A percentile compares a stretch with the other conserved stretches of the same genome.
phyloP scores from a whole-genome alignment of 2,329 filamentous ascomycete genomes.

The Clonostachys chloroleuca region DNA sequence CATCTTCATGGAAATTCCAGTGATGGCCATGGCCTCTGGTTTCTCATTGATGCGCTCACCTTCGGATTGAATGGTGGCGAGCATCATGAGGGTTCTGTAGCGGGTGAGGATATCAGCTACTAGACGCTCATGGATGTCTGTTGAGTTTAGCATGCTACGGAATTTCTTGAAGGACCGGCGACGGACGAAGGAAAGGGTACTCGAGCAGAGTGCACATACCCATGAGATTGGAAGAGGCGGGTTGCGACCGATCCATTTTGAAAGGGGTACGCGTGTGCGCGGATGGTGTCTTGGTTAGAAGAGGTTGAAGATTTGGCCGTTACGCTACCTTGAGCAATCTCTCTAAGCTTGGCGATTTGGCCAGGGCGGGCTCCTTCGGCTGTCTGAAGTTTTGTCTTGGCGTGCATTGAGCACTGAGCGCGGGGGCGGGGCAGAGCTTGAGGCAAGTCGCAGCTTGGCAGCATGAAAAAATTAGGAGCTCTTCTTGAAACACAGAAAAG shows the following conservation, averaged over 20 bases:
- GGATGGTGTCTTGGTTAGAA: background rate
- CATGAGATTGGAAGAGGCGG: constrained; percentile 4
- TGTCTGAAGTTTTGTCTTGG: background rate
- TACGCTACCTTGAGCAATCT: background rate
- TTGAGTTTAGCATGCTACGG: background rate
- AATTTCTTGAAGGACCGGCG: background rate
- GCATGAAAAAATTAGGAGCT: background rate
- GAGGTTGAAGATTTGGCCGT: background rate
- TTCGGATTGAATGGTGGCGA: constrained; percentile 34
- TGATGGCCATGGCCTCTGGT: constrained; percentile 34
- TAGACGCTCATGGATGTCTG: constrained; percentile 39
- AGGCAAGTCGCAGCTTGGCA: background rate
- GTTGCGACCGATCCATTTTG: constrained; percentile 4
- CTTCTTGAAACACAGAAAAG: background rate
- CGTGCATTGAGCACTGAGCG: background rate
- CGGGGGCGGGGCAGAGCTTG: background rate
- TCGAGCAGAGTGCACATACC: constrained; percentile 1
- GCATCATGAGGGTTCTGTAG: constrained; percentile 36
- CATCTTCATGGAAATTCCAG: constrained; percentile 37
- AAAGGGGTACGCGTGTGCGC: no score
- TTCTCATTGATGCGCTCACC: constrained; percentile 30
- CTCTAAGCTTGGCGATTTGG: background rate
- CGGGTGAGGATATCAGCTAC: constrained; percentile 37
- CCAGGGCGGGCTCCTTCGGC: background rate
- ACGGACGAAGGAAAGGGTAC: background rate